Conservation (phyloP, 1,284 basidiomycete species). For the Melampsora allii-populina region DNA sequence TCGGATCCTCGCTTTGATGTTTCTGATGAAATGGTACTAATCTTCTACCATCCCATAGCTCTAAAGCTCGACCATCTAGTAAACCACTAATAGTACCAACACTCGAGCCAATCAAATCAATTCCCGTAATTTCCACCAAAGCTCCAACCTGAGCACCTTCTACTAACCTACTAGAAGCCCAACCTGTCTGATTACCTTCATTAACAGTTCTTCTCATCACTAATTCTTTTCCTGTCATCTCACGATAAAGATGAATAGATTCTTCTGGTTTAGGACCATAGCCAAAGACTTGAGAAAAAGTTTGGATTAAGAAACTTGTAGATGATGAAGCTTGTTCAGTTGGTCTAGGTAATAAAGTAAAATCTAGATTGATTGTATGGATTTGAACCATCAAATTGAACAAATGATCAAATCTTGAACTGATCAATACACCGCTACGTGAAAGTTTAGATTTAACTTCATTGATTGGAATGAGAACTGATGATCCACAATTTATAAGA, state of each 20-base stretch:
- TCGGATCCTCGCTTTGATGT: too few relatives aligned
- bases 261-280: conserved; percentile 50
- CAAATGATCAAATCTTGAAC: background rate
- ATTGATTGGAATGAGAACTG: background rate
- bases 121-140: conserved; percentile 53
- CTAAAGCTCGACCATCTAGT: conserved; percentile 3
- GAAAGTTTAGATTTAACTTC: background rate
- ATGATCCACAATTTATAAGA: background rate
- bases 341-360: conserved; percentile 15
- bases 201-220: conserved; percentile 48
- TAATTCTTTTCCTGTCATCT: conserved; percentile 53
- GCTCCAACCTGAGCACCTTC: conserved; percentile 45
- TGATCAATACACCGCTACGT: too few relatives aligned
- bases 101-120: conserved; percentile 53
- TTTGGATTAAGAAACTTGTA: conserved; percentile 51
- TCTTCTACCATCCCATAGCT: background rate
- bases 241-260: conserved; percentile 54
- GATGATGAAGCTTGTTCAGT: conserved; percentile 50
- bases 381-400: background rate
- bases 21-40: background rate
- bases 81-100: conserved; percentile 49
- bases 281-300: conserved; percentile 53
- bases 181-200: background rate
- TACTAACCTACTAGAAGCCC: background rate
- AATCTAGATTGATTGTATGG: background rate